A percentile compares a stretch with the other conserved stretches of the same genome.
phyloP scores from a whole-genome alignment of 2,329 filamentous ascomycete genomes.

The Trichoderma oligosporum region DNA sequence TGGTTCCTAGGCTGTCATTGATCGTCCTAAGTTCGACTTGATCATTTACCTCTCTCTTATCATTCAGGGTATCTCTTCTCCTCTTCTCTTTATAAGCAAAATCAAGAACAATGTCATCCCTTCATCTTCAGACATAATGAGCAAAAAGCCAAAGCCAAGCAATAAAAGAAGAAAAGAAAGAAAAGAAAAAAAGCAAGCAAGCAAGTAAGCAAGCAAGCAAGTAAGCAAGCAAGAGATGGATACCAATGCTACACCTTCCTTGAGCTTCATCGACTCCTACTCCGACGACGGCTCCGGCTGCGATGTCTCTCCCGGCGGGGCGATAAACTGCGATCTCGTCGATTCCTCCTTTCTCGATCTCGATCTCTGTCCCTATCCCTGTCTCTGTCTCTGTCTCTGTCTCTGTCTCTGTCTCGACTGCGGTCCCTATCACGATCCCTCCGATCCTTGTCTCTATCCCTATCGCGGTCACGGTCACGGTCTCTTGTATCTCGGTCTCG shows the following conservation, averaged over 20 bases:
- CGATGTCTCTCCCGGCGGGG: slow-evolving; percentile 35
- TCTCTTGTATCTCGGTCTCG: slow-evolving; percentile 32
- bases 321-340: slow-evolving; percentile 35
- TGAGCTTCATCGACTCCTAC: slow-evolving; percentile 23
- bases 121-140: not conserved
- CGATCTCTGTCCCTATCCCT: slow-evolving; percentile 43
- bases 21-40: not conserved
- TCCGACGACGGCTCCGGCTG: slow-evolving; percentile 42
- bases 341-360: slow-evolving; percentile 21
- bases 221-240: not conserved
- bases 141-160: not conserved
- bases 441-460: slow-evolving; percentile 34
- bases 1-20: not conserved
- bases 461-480: slow-evolving; percentile 34
- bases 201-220: not conserved
- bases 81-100: not conserved
- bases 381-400: slow-evolving; percentile 33
- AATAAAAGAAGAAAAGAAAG: not conserved
- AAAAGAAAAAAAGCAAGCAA: not conserved
- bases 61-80: slow-evolving; percentile 8
- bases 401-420: slow-evolving; percentile 40
- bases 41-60: not conserved
- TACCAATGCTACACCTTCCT: not conserved
- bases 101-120: not conserved
- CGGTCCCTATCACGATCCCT: slow-evolving; percentile 37